Evolutionary conservation across 305 asterid species (phyloP).

Genomic region (Fraxinus velutina): DNA sequence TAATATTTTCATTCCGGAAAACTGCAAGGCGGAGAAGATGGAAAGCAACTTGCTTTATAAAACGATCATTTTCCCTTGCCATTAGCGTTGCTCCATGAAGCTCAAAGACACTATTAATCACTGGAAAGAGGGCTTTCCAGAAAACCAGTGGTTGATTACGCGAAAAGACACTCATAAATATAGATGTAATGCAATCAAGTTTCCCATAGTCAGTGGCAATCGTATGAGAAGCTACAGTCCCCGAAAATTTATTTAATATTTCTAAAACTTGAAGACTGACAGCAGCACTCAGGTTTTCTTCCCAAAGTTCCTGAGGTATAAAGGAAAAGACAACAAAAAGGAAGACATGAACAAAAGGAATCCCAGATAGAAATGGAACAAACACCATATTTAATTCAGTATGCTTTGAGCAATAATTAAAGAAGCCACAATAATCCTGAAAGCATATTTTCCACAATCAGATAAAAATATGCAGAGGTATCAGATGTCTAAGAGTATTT

Average conservation of each 20-base stretch:
- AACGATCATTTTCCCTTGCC: conserved; percentile 98
- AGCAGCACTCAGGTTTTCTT: conserved; percentile 94
- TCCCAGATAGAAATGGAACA: not conserved
- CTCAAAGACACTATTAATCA: conserved; percentile 71
- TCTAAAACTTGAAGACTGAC: conserved; percentile 91
- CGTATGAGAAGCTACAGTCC: conserved; percentile 68
- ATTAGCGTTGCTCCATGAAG: conserved; percentile 93
- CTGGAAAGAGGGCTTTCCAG: conserved; percentile 91
- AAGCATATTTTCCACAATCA: not conserved
- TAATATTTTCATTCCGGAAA: conserved; percentile 77
- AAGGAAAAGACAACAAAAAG: not conserved
- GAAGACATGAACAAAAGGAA: not conserved
- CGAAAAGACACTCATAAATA: conserved; percentile 76
- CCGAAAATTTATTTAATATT: conserved; percentile 76
- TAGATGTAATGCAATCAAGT: conserved; percentile 90
- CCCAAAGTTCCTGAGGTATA: conserved; percentile 89
- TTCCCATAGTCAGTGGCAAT: conserved; percentile 97
- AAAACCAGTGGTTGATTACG: conserved; percentile 83
- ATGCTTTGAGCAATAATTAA: not conserved
- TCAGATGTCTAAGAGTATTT: conserved; percentile 15
- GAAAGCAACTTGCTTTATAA: conserved; percentile 91
- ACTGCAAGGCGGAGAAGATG: conserved; percentile 96
- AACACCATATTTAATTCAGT: not conserved
- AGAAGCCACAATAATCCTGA: not conserved
- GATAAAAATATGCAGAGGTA: conserved; percentile 20